phyloP scores from a whole-genome alignment of 2,329 filamentous ascomycete species.

The Diaporthe longicolla region DNA sequence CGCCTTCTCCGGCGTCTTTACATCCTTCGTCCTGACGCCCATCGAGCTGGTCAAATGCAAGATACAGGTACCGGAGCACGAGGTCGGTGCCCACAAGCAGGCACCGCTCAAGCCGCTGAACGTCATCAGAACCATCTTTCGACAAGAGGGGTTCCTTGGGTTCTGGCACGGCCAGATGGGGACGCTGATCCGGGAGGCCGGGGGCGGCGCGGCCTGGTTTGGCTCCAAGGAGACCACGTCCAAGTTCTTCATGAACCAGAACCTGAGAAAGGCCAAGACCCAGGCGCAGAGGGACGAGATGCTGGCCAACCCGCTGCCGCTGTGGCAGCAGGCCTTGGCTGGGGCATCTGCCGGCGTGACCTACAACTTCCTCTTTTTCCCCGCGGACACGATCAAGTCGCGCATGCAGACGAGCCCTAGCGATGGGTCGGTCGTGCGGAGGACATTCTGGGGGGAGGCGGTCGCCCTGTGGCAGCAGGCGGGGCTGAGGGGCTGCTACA shows the following conservation, averaged over 20 bases:
- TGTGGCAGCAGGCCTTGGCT: slow-evolving; percentile 90
- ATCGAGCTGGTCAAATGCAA: slow-evolving; percentile 99
- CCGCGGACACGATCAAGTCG: slow-evolving; percentile 97
- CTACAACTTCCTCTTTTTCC: slow-evolving; percentile 98
- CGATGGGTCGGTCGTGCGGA: slow-evolving; percentile 66
- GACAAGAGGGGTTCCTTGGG: slow-evolving; percentile 83
- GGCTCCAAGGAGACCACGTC: slow-evolving; percentile 88
- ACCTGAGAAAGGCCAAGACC: slow-evolving; percentile 59
- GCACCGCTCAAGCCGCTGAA: slow-evolving; percentile 73
- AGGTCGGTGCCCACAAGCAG: slow-evolving; percentile 55
- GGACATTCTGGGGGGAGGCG: slow-evolving; percentile 81
- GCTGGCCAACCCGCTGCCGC: slow-evolving; percentile 71
- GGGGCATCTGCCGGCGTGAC: slow-evolving; percentile 91
- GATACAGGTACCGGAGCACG: slow-evolving; percentile 82
- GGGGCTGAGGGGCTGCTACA: slow-evolving; percentile 88
- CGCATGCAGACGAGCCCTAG: slow-evolving; percentile 93
- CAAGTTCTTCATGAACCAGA: slow-evolving; percentile 75
- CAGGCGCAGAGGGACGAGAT: slow-evolving; percentile 58
- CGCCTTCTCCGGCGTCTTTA: slow-evolving; percentile 88
- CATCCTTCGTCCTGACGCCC: slow-evolving; percentile 91
- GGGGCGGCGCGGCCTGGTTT: slow-evolving; percentile 96
- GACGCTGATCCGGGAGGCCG: slow-evolving; percentile 93
- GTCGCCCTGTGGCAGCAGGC: slow-evolving; percentile 83
- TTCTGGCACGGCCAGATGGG: slow-evolving; percentile 98
- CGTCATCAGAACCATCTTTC: slow-evolving; percentile 85